Conservation (phyloP, 2,329 filamentous ascomycete genomes). For the Setomelanomma holmii region DNA sequence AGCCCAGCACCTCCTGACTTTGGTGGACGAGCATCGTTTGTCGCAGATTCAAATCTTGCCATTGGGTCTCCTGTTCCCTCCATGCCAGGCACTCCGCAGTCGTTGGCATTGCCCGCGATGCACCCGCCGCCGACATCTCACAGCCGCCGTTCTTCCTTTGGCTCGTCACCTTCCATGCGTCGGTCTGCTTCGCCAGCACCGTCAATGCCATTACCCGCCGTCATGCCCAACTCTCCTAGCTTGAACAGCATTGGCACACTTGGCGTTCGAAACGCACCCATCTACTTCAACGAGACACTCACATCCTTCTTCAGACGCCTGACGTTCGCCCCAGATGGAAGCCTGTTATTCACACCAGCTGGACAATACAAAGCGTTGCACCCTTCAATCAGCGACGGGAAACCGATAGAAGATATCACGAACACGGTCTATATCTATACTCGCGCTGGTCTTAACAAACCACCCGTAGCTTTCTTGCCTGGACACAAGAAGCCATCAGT, state of each 20-base stretch:
- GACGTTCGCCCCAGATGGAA: conserved; percentile 94
- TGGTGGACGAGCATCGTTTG: conserved; percentile 69
- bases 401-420: conserved; percentile 82
- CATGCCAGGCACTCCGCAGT: conserved; percentile 91
- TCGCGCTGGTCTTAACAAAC: conserved; percentile 93
- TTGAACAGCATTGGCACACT: conserved; percentile 60
- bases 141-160: conserved; percentile 92
- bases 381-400: conserved; percentile 69
- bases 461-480: conserved; percentile 90
- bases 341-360: conserved; percentile 89
- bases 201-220: conserved; percentile 89
- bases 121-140: conserved; percentile 93
- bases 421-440: conserved; percentile 99
- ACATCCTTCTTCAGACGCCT: conserved; percentile 96
- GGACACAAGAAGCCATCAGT: conserved; percentile 98
- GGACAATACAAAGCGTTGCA: conserved; percentile 91
- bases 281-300: conserved; percentile 96
- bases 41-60: conserved; percentile 58
- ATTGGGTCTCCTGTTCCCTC: conserved; percentile 86
- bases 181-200: conserved; percentile 93
- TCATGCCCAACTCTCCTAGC: conserved; percentile 93
- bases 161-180: conserved; percentile 75
- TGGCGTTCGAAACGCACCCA: conserved; percentile 77
- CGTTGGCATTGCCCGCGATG: conserved; percentile 83
- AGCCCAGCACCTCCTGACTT: conserved; percentile 92